These are phyloP conservation scores for Davidsoniella eucalypti DNA, from an alignment of 2,329 filamentous ascomycete genomes.

Conservation along the genomic window DNA sequence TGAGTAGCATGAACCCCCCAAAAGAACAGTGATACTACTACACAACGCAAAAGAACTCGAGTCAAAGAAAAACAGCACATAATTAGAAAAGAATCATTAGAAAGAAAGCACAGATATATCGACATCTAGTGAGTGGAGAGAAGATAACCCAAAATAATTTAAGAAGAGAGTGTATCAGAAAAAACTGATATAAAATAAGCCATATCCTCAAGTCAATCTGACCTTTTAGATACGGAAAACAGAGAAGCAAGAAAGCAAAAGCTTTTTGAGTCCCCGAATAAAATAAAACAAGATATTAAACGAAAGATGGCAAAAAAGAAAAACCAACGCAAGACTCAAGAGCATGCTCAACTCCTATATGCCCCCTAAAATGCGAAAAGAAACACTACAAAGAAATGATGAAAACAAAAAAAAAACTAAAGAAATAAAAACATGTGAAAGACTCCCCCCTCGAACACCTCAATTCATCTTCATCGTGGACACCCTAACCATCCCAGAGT, in stretches of 20 bases:
- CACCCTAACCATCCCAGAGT: no score
- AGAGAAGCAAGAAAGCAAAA: not conserved
- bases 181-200: no score
- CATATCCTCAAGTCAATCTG: no score
- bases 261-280: slow-evolving; percentile 1
- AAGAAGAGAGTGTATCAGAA: not conserved
- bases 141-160: not conserved
- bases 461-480: no score
- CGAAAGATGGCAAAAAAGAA: slow-evolving; percentile 12
- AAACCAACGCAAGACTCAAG: slow-evolving; percentile 8
- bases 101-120: no score
- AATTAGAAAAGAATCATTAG: not conserved
- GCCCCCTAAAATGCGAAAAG: not conserved
- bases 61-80: not conserved
- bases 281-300: slow-evolving; percentile 15
- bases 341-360: slow-evolving; percentile 2
- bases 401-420: not conserved
- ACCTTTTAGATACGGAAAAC: not conserved
- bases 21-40: not conserved
- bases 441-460: no score
- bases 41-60: not conserved
- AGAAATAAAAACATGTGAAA: not conserved
- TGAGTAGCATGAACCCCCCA: no score
- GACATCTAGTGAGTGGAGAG: not conserved
- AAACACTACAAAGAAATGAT: not conserved